Base-by-base conservation (phyloP, 1,284 basidiomycete species). In the Pseudozyma sp. region DNA sequence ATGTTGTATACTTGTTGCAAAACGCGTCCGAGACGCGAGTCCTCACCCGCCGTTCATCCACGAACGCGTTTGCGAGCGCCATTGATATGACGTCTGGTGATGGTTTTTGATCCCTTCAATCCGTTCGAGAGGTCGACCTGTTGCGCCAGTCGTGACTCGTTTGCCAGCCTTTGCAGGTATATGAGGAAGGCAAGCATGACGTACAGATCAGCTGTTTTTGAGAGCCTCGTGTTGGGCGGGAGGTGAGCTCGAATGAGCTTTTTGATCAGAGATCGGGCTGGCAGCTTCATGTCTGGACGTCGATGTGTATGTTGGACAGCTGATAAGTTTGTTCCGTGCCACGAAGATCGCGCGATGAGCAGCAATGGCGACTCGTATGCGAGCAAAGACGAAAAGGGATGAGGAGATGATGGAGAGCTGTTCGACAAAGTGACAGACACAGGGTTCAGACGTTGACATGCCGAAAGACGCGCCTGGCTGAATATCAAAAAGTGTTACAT, bases 201-300 rank as follows among this genome's bases (percentile, higher is more conserved):
- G 56, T 75, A 75, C 33, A 75, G 67, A 30, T 75, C 72, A 34
- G 68, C 63, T 17, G 63, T 61, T 29, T 75, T 75, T 30, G 67
- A 69, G 31, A 75, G 72, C 37, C 72, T 47, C 34, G 54, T 59
- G 56, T 66, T 67, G 42, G 67, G 50, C 5, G 72, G 63, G 19
- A 75, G 68, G 33, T 75, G 72, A 10, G 67, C 63, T 5, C 68
- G 62, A 24, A 75, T 47, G 48, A 69, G 72, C 29, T 55, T 69
- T 42, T 75, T 75, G 44, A 75, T 52, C 30, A 76, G 58, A 6
- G 69, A 61, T 7, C 69, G 55, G 7, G 74, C 65, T 4, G 70
- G 68, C 4, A 74, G 60, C 58, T 67, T 73, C 74, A 76, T 72
- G 4, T 17, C 57, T 17, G 48, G 17, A 11, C 9, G 16, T 31